Evolutionary conservation across 1,284 basidiomycete species (phyloP).

Genomic region (Ustilago loliicola): DNA sequence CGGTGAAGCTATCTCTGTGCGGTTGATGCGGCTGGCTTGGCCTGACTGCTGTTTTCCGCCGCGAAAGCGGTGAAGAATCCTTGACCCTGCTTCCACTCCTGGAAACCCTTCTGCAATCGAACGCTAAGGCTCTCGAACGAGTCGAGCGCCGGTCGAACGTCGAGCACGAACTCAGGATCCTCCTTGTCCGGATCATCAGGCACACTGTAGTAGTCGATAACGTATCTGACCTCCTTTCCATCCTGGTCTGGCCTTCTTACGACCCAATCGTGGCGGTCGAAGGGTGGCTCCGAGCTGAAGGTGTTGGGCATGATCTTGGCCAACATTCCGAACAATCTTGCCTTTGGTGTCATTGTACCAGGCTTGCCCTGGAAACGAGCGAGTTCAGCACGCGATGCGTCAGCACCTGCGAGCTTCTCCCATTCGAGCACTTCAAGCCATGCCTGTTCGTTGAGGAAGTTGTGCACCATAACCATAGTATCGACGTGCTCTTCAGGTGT

Average conservation of each 20-base stretch:
- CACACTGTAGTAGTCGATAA: slow-evolving; percentile 69
- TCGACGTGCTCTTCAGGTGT: slow-evolving; percentile 96
- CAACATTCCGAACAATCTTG: slow-evolving; percentile 84
- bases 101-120: slow-evolving; percentile 51
- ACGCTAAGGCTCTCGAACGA: slow-evolving; percentile 53
- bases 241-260: slow-evolving; percentile 76
- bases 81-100: slow-evolving; percentile 61
- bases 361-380: slow-evolving; percentile 90
- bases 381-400: slow-evolving; percentile 74
- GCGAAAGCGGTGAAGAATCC: slow-evolving; percentile 49
- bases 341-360: slow-evolving; percentile 84
- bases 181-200: slow-evolving; percentile 61
- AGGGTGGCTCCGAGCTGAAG: slow-evolving; percentile 92
- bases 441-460: slow-evolving; percentile 95
- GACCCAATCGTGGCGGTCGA: slow-evolving; percentile 99
- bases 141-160: slow-evolving; percentile 65
- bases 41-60: slow-evolving; percentile 16
- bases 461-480: slow-evolving; percentile 98
- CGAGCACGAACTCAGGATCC: slow-evolving; percentile 64
- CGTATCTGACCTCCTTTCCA: slow-evolving; percentile 66
- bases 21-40: slow-evolving; percentile 17
- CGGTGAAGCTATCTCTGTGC: neutral
- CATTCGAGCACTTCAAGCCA: slow-evolving; percentile 95
- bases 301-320: slow-evolving; percentile 87
- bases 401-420: slow-evolving; percentile 75